Conservation (phyloP, 106 monocot genomes). For the Chionographis japonica region DNA sequence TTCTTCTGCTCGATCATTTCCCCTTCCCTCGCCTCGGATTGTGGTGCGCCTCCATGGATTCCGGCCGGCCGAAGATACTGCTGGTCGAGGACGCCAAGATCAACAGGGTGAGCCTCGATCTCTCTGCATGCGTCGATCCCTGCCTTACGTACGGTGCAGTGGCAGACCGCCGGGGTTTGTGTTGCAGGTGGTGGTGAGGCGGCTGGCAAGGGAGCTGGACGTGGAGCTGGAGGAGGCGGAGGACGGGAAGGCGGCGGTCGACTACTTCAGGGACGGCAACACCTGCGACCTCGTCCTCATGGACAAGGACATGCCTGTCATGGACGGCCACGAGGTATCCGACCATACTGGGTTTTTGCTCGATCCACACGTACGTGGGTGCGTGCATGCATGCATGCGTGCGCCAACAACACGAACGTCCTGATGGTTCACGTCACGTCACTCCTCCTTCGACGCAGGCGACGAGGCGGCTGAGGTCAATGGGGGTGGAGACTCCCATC, state of each 20-base stretch:
- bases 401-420: neutral
- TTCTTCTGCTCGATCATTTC: no score
- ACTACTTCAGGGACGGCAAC: constrained; percentile 15
- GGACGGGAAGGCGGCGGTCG: constrained; percentile 18
- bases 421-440: neutral
- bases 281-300: constrained; percentile 22
- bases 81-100: constrained; percentile 26
- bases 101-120: constrained; percentile 11
- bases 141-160: neutral
- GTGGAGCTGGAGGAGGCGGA: constrained; percentile 17
- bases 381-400: no score
- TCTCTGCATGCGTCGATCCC: neutral
- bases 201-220: neutral
- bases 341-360: neutral
- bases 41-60: no score
- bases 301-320: constrained; percentile 35
- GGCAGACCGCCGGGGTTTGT: no score
- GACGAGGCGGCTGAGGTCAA: neutral
- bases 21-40: no score
- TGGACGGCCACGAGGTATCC: constrained; percentile 24
- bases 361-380: no score
- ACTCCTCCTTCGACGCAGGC: neutral
- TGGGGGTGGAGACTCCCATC: constrained; percentile 1
- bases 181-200: constrained; percentile 16
- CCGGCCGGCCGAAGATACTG: constrained; percentile 5